Base-by-base conservation (phyloP, 2,329 filamentous ascomycete species). In the Fusarium tricinctum region DNA sequence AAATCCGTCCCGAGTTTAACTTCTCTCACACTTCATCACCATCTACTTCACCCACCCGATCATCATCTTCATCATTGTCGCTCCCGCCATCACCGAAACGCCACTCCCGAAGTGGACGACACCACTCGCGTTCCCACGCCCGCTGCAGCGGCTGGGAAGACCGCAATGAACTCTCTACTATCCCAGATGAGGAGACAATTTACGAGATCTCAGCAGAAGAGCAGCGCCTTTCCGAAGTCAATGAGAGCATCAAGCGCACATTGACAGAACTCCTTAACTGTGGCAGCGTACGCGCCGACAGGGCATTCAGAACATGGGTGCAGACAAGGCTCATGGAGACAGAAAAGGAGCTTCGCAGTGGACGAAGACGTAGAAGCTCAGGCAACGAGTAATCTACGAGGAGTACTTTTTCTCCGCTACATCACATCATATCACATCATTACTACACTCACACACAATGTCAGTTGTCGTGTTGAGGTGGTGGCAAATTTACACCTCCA, bases 191-290 rank as follows among this genome's bases (percentile, higher is more conserved):
- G 71, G 78, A 82, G 53, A 81, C 82, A 8, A 74, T 85, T 22
- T 79, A 79, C 63, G 83, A 84, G 71, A 82, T 88, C 66, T 84
- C 82, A 1, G 78, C 79, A 19, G 84, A 86, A 72, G 85, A 88
- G 73, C 81, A 84, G 67, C 84, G 82, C 63, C 81, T 88, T 13
- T 86, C 81, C 50, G 81, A 84, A 64, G 83, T 88, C 76, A 88
- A 87, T 76, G 86, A 88, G 76, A 83, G 84, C 70, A 86, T 89
- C 79, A 89, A 89, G 79, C 82, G 86, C 32, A 84, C 86, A 3
- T 74, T 89, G 69, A 89, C 86, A 8, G 86, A 88, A 75, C 82
- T 89, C 15, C 82, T 89, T 71, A 89, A 89, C 77, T 88, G 85
- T 76, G 83, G 86, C 23, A 78, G 82, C 38, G 85, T 88, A 17